These are phyloP conservation scores for Rhododendron kiyosumense DNA, from an alignment of 148 eudicot species.

Conservation along the genomic window DNA sequence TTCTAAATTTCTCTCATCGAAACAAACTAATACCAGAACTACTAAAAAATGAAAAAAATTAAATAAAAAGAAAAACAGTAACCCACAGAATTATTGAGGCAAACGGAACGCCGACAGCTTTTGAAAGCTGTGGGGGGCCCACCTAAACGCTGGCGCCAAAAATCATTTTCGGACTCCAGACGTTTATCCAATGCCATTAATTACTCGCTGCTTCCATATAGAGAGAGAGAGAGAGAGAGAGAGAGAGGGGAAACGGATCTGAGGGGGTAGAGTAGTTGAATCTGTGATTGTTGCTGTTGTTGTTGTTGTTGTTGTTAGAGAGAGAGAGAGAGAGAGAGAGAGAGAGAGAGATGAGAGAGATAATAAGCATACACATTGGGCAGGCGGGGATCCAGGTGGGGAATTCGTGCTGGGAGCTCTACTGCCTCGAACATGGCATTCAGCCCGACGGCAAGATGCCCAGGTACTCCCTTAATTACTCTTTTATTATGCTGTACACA, in stretches of 20 bases:
- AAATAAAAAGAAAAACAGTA: no score
- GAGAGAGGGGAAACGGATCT: background rate
- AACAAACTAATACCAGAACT: no score
- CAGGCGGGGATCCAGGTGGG: slow-evolving; percentile 51
- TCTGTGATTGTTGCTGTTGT: background rate
- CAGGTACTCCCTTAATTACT: slow-evolving; percentile 14
- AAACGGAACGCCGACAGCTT: background rate
- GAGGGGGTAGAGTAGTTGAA: background rate
- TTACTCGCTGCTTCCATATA: background rate
- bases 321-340: background rate
- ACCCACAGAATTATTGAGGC: no score
- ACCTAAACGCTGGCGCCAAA: background rate
- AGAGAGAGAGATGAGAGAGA: slow-evolving; percentile 34
- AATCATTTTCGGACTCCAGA: background rate
- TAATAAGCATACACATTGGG: slow-evolving; percentile 44
- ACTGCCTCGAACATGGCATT: slow-evolving; percentile 49
- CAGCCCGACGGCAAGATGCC: slow-evolving; percentile 53
- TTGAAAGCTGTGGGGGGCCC: background rate
- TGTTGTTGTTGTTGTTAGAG: background rate
- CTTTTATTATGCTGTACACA: no score
- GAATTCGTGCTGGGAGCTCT: slow-evolving; percentile 50
- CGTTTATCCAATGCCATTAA: background rate
- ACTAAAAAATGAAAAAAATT: no score
- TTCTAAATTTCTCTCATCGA: no score
- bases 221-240: no score